Evolutionary conservation across 1,284 basidiomycete genomes (phyloP).

Genomic region (Sanghuangporus baumii): DNA sequence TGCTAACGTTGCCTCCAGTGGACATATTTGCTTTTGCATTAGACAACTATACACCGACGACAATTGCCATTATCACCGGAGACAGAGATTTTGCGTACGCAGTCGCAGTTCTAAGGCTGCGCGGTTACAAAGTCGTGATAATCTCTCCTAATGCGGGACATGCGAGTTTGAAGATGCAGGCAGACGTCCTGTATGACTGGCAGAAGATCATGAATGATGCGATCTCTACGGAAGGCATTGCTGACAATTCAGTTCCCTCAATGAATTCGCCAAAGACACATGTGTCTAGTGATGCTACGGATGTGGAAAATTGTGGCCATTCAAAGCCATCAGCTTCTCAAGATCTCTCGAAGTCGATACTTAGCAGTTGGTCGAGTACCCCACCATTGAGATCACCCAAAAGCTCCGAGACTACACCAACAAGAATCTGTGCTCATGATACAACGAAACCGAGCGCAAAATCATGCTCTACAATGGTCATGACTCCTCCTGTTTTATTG

Average conservation of each 20-base stretch:
- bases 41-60: constrained; percentile 46
- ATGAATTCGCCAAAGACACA: background rate
- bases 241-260: background rate
- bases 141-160: constrained; percentile 25
- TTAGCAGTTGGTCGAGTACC: background rate
- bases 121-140: constrained; percentile 44
- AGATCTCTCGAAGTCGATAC: background rate
- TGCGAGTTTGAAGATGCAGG: constrained; percentile 11
- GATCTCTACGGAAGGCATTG: background rate
- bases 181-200: constrained; percentile 11
- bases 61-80: constrained; percentile 49
- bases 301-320: background rate
- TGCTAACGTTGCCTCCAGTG: constrained; percentile 29
- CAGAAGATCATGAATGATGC: constrained; percentile 8
- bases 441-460: too few relatives aligned
- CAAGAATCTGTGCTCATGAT: too few relatives aligned
- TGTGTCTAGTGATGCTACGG: background rate
- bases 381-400: too few relatives aligned
- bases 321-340: too few relatives aligned
- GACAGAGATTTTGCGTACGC: constrained; percentile 59
- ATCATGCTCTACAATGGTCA: too few relatives aligned
- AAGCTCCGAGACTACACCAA: too few relatives aligned
- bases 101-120: constrained; percentile 38
- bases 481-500: too few relatives aligned
- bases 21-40: constrained; percentile 58